A percentile compares a stretch with the other conserved stretches of the same genome.
These are phyloP conservation scores for Pseudogymnoascus sp. DNA, from an alignment of 2,329 filamentous ascomycete genomes.

Conservation along the genomic window DNA sequence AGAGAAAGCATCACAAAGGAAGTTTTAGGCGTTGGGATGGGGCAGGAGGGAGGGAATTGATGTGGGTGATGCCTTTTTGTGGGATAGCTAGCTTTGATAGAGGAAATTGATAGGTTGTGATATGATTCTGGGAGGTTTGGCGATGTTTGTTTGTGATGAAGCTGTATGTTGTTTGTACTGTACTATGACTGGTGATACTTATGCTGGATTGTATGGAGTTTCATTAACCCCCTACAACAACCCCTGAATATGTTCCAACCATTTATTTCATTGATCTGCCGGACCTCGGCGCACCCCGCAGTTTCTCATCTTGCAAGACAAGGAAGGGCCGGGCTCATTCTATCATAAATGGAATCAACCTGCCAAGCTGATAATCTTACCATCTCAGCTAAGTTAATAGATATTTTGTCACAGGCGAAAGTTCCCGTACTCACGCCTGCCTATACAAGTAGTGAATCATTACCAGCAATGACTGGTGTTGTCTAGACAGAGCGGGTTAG, in stretches of 20 bases:
- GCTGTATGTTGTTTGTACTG: background rate
- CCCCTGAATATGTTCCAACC: background rate
- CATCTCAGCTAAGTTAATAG: too few relatives aligned
- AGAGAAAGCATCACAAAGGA: background rate
- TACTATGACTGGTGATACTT: background rate
- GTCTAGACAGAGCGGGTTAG: background rate
- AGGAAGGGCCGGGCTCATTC: background rate
- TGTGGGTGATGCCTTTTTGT: background rate
- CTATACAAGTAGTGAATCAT: background rate
- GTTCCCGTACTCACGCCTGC: background rate
- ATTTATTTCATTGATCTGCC: background rate
- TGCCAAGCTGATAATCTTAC: too few relatives aligned
- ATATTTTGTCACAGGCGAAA: background rate
- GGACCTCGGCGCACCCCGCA: background rate
- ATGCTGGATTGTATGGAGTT: background rate
- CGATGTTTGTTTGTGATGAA: background rate
- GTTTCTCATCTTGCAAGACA: background rate
- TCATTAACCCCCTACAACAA: background rate
- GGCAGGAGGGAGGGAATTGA: background rate
- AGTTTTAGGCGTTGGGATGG: background rate
- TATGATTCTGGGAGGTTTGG: background rate
- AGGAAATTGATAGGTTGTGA: background rate
- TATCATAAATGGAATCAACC: too few relatives aligned
- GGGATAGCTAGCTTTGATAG: background rate
- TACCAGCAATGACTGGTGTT: background rate